Evolutionary conservation across 2,329 filamentous ascomycete genomes (phyloP), one percentile per base, ranked within the genome.

Genomic region (Cercospora brassicicola): DNA sequence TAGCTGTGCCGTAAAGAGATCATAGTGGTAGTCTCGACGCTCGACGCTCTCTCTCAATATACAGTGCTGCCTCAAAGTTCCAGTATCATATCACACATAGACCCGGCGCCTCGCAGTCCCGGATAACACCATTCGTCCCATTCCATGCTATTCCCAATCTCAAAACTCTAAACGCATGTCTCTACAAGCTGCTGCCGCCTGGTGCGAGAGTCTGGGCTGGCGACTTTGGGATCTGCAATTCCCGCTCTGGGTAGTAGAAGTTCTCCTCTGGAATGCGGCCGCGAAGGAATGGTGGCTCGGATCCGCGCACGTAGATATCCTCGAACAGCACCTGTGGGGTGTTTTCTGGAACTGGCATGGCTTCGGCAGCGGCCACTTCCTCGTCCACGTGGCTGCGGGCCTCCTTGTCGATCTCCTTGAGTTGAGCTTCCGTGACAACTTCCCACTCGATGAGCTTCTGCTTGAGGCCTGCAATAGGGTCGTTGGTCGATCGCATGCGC

Each of bases 401-500:
- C 78, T 96, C 89, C 89, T 97, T 98, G 86, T 99, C 95, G 75
- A 99, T 89, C 73, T 82, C 81, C 91, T 99, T 99, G 81, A 99
- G 90, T 84, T 98, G 94, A 48, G 97, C 94, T 86, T 99, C 95
- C 69, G 87, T 89, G 75, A 90, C 90, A 74, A 99, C 91, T 69
- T 88, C 88, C 95, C 95, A 99, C 83, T 99, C 95, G 67, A 99
- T 85, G 74, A 99, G 90, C 87, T 97, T 97, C 86, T 95, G 91
- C 90, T 98, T 98, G 76, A 99, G 89, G 69, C 95, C 95, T 77
- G 94, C 93, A 79, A 99, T 99, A 75, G 95, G 93, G 84, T 99
- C 95, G 84, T 98, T 92, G 84, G 95, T 99, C 77, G 91, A 96
- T 79, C 95, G 92, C 95, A 99, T 99, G 82, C 94, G 94, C 87